Evolutionary conservation across 108 stramenopile genomes (phyloP).

Genomic region (Epipyxis sp.): DNA sequence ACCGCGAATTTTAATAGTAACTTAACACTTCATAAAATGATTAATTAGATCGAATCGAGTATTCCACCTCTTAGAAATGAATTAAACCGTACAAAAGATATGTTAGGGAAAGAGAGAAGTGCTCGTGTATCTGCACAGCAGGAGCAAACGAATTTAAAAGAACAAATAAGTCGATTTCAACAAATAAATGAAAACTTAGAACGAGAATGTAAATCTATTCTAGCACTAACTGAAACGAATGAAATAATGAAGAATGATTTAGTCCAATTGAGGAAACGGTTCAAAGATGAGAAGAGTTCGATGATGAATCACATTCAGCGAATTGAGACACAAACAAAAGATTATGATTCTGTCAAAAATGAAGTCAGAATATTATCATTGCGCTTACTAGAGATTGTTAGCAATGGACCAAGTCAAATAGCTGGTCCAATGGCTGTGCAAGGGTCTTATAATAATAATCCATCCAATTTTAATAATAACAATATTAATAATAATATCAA

Average conservation of each 20-base stretch:
- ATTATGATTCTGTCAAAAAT: neutral
- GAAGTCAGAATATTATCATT: neutral
- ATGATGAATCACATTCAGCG: neutral
- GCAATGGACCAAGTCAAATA: neutral
- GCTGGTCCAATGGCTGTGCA: too few species aligned
- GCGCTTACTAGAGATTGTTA: neutral
- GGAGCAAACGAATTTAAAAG: neutral
- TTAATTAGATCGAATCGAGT: constrained; percentile 1
- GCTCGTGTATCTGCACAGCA: neutral
- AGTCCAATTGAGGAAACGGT: neutral
- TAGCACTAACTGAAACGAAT: neutral
- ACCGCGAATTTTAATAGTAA: too few species aligned
- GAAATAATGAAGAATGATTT: constrained; percentile 18
- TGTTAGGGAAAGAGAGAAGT: neutral
- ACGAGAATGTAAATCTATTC: neutral
- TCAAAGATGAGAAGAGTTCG: neutral
- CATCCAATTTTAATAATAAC: too few species aligned
- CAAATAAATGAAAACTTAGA: neutral
- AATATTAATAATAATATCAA: too few species aligned
- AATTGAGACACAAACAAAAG: neutral
- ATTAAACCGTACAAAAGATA: neutral
- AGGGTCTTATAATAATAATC: too few species aligned
- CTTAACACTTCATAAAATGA: too few species aligned
- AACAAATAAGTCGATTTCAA: neutral
- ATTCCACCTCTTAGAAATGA: neutral